Evolutionary conservation across 192 early-diverging fungal species (phyloP), one percentile per base, ranked within the genome.

Genomic region (Podila verticillata): DNA sequence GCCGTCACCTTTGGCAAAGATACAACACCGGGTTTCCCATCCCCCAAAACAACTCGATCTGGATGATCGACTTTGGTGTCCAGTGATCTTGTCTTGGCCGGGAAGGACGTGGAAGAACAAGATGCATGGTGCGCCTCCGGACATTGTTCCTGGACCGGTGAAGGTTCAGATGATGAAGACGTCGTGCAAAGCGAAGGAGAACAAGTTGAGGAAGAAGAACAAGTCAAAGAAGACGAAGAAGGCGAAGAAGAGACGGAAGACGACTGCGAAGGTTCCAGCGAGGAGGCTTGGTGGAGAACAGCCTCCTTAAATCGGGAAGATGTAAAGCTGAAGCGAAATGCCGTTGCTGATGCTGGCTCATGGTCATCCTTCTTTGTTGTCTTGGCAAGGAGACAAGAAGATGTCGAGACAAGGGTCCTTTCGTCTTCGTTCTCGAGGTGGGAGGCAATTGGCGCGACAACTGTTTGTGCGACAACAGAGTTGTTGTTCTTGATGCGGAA

Each of bases 261-360:
- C 9, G 51, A 19, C 20, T 7, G 8, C 6, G 20, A n/a, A 54
- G 17, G 39, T 15, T 44, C 39, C 13, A 12, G 39, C 39, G 51
- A 54, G 51, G 51, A 54, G 51, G 51, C 51, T 60, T 60, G 26
- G 24, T 54, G 51, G 22, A 54, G 77, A 29, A 80, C 35, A 4
- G 77, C 77, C 5, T 36, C 30, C 44, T 49, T 72, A 47, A 80
- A 80, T 22, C 77, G 57, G 30, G 71, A 70, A 32, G 77, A 80
- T 4, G 77, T 80, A 44, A 72, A 80, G 26, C 69, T 72, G 66
- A 80, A 80, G 30, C 66, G 58, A 20, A 66, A 49, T 7, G 72
- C 35, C 15, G 57, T 36, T 29, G 62, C 47, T 36, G 51, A 24
- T 54, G 44, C 15, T 15, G 51, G 24, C 51, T 44, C n/a, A 54